Conservation (phyloP, 148 eudicot genomes). For the Vaccinium myrtillus region DNA sequence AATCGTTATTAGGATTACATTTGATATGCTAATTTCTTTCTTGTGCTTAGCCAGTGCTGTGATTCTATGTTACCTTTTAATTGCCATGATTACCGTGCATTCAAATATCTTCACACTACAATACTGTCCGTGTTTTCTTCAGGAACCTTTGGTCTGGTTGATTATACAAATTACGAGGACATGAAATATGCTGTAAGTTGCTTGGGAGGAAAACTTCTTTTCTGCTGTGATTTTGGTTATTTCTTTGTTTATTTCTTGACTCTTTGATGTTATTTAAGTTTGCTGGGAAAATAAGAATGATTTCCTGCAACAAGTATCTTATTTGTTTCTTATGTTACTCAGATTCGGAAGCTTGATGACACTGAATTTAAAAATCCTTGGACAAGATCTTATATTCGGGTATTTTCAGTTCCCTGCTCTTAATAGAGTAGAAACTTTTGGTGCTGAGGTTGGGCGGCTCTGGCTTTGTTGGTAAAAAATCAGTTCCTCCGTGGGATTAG, state of each 20-base stretch:
- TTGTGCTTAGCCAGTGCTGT: background rate
- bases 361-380: constrained; percentile 96
- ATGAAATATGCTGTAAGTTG: constrained; percentile 98
- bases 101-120: background rate
- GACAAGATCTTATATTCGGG: constrained; percentile 84
- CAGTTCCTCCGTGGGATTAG: background rate
- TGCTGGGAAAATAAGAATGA: background rate
- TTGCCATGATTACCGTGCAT: background rate
- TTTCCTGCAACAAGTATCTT: background rate
- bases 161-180: constrained; percentile 89
- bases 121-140: constrained; percentile 13
- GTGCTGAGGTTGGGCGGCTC: background rate
- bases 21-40: background rate
- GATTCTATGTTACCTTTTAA: background rate
- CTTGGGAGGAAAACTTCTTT: background rate
- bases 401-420: constrained; percentile 23
- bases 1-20: background rate
- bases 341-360: constrained; percentile 96
- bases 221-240: background rate
- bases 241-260: background rate
- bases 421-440: background rate
- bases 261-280: background rate
- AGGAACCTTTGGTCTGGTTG: constrained; percentile 97
- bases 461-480: background rate
- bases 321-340: constrained; percentile 17